A percentile compares a stretch with the other conserved stretches of the same genome.
phyloP scores from a whole-genome alignment of 768 basidiomycete genomes.

The Chalciporus piperatus region DNA sequence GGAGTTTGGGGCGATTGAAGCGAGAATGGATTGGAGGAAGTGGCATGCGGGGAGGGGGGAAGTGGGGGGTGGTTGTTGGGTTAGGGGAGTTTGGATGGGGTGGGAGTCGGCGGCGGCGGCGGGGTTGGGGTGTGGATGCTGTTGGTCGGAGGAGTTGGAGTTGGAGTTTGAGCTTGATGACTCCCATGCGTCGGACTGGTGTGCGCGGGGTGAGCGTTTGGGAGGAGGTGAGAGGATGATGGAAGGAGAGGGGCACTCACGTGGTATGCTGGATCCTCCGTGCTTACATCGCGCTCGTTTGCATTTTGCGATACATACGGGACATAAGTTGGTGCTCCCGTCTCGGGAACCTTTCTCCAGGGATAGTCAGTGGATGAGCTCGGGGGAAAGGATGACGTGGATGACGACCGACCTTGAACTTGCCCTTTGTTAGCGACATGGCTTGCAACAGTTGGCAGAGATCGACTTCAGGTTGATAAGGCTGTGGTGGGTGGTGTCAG shows the following conservation, averaged over 20 bases:
- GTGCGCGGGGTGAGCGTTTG: background rate
- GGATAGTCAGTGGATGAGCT: conserved; percentile 15
- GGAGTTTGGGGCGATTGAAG: conserved; percentile 47
- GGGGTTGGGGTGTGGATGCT: conserved; percentile 3
- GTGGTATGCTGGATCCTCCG: conserved; percentile 44
- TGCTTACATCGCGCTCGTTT: conserved; percentile 42
- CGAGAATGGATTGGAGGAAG: conserved; percentile 58
- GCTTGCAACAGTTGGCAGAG: conserved; percentile 52
- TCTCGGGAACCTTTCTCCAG: conserved; percentile 34
- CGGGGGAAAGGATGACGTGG: background rate
- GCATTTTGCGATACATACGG: conserved; percentile 30
- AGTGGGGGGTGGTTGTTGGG: background rate
- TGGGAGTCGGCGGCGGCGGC: background rate
- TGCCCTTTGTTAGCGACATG: conserved; percentile 43
- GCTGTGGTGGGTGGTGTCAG: conserved; percentile 12
- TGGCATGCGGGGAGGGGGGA: conserved; percentile 49
- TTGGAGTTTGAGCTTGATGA: conserved; percentile 41
- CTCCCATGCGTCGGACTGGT: conserved; percentile 45
- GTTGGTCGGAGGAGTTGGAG: conserved; percentile 33
- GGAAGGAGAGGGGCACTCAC: conserved; percentile 26
- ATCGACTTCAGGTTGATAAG: conserved; percentile 38
- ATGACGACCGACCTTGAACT: conserved; percentile 28
- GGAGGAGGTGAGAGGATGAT: too few species aligned
- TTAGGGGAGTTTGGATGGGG: conserved; percentile 2
- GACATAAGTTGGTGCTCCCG: conserved; percentile 18